Percentiles rank a stretch among this genome's conserved stretches.
Evolutionary conservation across 768 basidiomycete species (phyloP).

Genomic region (Tubosaeta sp.): DNA sequence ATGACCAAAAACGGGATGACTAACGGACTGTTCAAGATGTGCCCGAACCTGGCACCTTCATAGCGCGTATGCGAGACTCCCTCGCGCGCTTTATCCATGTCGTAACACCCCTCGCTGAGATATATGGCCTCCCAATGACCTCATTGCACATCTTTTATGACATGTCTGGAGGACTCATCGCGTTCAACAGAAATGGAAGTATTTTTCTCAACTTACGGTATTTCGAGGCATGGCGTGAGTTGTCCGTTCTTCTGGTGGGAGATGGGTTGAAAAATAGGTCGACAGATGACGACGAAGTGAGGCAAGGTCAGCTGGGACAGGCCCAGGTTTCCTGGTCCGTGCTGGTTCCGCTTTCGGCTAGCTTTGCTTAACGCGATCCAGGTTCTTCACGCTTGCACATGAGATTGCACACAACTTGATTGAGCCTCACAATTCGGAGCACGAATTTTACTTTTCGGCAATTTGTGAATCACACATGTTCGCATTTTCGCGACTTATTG

Average conservation of each 20-base stretch:
- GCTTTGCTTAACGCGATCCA: slow-evolving; percentile 21
- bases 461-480: slow-evolving; percentile 70
- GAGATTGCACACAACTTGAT: slow-evolving; percentile 93
- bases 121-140: slow-evolving; percentile 70
- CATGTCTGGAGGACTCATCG: slow-evolving; percentile 72
- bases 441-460: slow-evolving; percentile 92
- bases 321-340: slow-evolving; percentile 80
- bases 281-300: slow-evolving; percentile 69
- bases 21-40: slow-evolving; percentile 44
- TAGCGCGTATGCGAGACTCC: slow-evolving; percentile 49
- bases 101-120: slow-evolving; percentile 55
- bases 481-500: slow-evolving; percentile 35
- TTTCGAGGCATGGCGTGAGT: slow-evolving; percentile 82
- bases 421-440: slow-evolving; percentile 82
- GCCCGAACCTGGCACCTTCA: slow-evolving; percentile 43
- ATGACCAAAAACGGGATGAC: not conserved
- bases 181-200: slow-evolving; percentile 88
- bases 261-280: not conserved
- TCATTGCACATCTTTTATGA: slow-evolving; percentile 90
- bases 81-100: slow-evolving; percentile 72
- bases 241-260: slow-evolving; percentile 9
- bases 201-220: slow-evolving; percentile 87
- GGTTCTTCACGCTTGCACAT: slow-evolving; percentile 91
- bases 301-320: slow-evolving; percentile 43
- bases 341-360: not conserved